Evolutionary conservation across 164 flowering plant species (phyloP).

Genomic region (Echeveria elegans): DNA sequence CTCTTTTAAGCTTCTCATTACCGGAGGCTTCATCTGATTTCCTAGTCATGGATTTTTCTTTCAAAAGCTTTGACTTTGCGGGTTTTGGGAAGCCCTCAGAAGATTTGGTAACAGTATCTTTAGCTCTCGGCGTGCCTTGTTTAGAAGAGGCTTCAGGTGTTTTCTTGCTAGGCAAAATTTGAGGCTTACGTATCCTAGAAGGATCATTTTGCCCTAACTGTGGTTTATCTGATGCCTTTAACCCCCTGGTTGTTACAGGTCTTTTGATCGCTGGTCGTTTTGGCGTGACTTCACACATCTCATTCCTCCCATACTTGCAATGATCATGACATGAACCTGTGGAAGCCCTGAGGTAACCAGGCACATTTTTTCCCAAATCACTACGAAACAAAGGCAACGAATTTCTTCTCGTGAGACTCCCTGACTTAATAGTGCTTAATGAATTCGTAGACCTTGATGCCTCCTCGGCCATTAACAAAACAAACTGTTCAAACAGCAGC

Average conservation of each 20-base stretch:
- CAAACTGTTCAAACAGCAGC: constrained; percentile 15
- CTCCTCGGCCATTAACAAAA: constrained; percentile 21
- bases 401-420: constrained; percentile 22
- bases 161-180: constrained; percentile 15
- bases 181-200: constrained; percentile 15
- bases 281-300: constrained; percentile 32
- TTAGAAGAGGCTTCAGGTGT: constrained; percentile 15
- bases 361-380: constrained; percentile 26
- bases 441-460: constrained; percentile 14
- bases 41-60: background rate
- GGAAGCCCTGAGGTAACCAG: constrained; percentile 72
- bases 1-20: background rate
- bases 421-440: constrained; percentile 13
- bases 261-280: constrained; percentile 23
- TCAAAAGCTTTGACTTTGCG: constrained; percentile 19
- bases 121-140: constrained; percentile 10
- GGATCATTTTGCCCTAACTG: constrained; percentile 9
- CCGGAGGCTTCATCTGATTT: background rate
- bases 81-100: constrained; percentile 11
- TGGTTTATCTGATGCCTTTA: background rate
- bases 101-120: constrained; percentile 10
- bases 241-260: constrained; percentile 13
- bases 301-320: constrained; percentile 78
- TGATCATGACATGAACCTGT: constrained; percentile 87
- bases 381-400: constrained; percentile 24